Base-by-base conservation (phyloP, 2,329 filamentous ascomycete genomes). In the Geosmithia putterillii region DNA sequence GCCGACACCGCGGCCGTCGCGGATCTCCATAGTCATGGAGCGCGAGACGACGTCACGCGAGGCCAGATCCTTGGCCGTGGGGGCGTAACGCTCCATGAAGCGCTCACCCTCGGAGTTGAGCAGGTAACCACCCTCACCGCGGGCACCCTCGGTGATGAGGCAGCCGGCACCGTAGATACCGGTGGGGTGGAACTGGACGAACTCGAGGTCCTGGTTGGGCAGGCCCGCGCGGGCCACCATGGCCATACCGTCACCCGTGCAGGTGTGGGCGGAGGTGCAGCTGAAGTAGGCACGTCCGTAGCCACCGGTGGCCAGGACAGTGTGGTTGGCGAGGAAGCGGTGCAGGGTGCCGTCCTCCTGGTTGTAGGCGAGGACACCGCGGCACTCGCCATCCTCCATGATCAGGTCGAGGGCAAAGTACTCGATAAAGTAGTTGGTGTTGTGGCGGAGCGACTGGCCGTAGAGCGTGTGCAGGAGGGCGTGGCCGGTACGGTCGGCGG, bases 391-490 rank as follows among this genome's bases (percentile, higher is more conserved):
- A 57, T 94, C 86, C 70, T 95, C 84, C 92, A 96, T 96, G 57
- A 98, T 84, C 66, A 96, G 71, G 62, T 96, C 92, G 53, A 94
- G 77, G 56, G 89, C 92, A 64, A 96, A 98, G 76, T 89, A 96
- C 69, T 96, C 92, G 65, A 98, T 95, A 70, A 98, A 96, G 77
- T 95, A 98, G 74, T 95, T 95, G 60, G 90, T 95, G 76, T 95
- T 95, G 76, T 96, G 88, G 61, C 86, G 77, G 48, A 96, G 79
- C 43, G 89, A 95, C 72, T 95, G 90, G 57, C 92, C 92, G 69
- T 96, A 98, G 52, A 98, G 85, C 21, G 92, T 98, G 76, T 98
- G 92, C 42, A 98, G 80, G 53, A 98, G 84, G 57, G 92, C 92
- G 69, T 98, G 92, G 51, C 92, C 92, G 50, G 92, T 96, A 75